Evolutionary conservation across 257 asterid genomes (phyloP).

Genomic region (Lycium barbarum): DNA sequence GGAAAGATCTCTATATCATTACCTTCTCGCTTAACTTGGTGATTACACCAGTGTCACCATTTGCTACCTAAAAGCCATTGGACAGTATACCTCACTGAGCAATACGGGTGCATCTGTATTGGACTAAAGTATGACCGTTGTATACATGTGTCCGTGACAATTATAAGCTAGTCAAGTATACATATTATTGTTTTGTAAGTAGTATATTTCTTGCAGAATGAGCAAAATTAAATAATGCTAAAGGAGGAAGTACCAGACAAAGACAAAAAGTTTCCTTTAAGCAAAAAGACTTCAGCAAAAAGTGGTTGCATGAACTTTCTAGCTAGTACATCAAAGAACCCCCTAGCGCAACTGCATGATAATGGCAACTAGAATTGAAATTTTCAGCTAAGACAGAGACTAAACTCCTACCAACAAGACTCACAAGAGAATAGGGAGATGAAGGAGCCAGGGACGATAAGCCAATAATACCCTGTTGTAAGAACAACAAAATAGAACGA

Average conservation of each 20-base stretch:
- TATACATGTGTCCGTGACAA: not conserved
- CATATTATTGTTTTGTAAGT: not conserved
- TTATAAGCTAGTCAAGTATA: not conserved
- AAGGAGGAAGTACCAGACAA: not conserved
- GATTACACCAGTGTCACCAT: not conserved
- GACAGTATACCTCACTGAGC: not conserved
- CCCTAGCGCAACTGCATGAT: not conserved
- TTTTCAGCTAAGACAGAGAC: not conserved
- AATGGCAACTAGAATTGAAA: not conserved
- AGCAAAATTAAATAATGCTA: not conserved
- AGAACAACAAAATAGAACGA: not conserved
- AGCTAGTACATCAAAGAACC: not conserved
- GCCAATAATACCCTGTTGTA: not conserved
- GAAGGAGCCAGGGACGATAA: not conserved
- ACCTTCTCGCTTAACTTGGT: not conserved
- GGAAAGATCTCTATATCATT: not conserved
- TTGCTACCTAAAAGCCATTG: slow-evolving; percentile 1
- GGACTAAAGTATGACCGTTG: too few relatives aligned
- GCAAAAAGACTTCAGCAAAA: not conserved
- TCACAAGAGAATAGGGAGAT: slow-evolving; percentile 2
- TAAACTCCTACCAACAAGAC: not conserved
- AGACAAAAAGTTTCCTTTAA: not conserved
- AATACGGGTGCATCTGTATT: not conserved
- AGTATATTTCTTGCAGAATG: not conserved
- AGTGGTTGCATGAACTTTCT: slow-evolving; percentile 12